Percentiles rank a stretch among this genome's conserved stretches.
Conservation (phyloP, 208 protist species). For the Strigomonas culicis region DNA sequence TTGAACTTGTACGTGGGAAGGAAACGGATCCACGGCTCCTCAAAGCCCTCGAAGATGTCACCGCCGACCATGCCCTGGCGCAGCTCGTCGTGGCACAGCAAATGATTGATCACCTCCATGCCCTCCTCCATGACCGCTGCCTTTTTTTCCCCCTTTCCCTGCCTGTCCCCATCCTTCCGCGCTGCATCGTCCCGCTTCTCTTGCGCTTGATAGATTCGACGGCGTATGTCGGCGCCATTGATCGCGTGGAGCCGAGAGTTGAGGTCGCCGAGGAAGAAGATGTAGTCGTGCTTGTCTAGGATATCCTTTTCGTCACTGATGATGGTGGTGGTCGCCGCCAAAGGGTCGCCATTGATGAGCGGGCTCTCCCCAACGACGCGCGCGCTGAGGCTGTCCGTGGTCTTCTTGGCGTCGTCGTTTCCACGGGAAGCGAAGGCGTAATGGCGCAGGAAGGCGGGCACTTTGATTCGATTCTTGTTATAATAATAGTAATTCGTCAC, state of each 20-base stretch:
- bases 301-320: slow-evolving; percentile 36
- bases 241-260: slow-evolving; percentile 89
- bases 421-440: slow-evolving; percentile 14
- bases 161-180: not conserved
- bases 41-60: slow-evolving; percentile 82
- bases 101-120: slow-evolving; percentile 42
- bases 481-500: slow-evolving; percentile 4
- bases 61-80: slow-evolving; percentile 70
- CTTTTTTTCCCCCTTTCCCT: not conserved
- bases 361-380: not conserved
- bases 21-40: slow-evolving; percentile 87
- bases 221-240: slow-evolving; percentile 21
- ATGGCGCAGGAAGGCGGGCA: slow-evolving; percentile 3
- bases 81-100: slow-evolving; percentile 80
- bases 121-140: slow-evolving; percentile 14
- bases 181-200: not conserved
- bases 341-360: not conserved
- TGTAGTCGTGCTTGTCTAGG: slow-evolving; percentile 84
- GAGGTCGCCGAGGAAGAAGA: slow-evolving; percentile 93
- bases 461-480: not conserved
- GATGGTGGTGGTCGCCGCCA: not conserved
- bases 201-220: not conserved
- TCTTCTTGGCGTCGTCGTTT: not conserved
- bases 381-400: not conserved
- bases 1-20: slow-evolving; percentile 92